Evolutionary conservation across 75 land plant species (phyloP).

Genomic region (Sequoiadendron giganteum): DNA sequence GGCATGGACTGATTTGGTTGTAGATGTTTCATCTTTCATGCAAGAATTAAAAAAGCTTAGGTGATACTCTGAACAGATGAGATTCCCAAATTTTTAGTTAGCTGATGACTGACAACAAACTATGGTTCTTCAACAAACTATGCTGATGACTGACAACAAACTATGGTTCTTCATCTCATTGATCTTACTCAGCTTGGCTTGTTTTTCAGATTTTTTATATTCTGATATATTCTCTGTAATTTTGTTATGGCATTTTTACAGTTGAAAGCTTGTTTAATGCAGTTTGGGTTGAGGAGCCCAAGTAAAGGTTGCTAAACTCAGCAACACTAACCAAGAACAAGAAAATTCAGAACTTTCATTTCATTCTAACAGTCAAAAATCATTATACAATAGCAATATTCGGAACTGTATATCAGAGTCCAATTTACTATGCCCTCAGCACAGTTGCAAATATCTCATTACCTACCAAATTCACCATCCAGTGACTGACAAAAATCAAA

Average conservation of each 20-base stretch:
- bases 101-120: not conserved
- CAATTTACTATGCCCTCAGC: too few species aligned
- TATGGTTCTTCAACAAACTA: not conserved
- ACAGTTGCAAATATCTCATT: too few species aligned
- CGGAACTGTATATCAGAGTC: too few species aligned
- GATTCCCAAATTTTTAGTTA: not conserved
- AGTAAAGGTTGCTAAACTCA: too few species aligned
- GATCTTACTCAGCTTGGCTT: not conserved
- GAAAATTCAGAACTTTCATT: too few species aligned
- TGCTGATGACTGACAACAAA: not conserved
- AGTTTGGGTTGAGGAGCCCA: too few species aligned
- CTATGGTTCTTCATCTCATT: not conserved
- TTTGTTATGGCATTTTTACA: not conserved
- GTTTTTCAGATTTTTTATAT: not conserved
- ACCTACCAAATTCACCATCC: too few species aligned
- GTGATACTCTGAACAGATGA: not conserved
- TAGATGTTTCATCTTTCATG: conserved; percentile 5
- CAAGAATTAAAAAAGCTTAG: not conserved
- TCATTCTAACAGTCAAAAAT: too few species aligned
- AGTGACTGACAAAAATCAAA: too few species aligned
- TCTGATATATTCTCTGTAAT: not conserved
- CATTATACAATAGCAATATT: too few species aligned
- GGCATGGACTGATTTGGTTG: not conserved
- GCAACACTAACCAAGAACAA: too few species aligned
- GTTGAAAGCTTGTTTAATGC: not conserved